Percentiles rank a stretch among this genome's conserved stretches.
phyloP scores from a whole-genome alignment of 176 grass and related monocot genomes.

The Bothriochloa decipiens region DNA sequence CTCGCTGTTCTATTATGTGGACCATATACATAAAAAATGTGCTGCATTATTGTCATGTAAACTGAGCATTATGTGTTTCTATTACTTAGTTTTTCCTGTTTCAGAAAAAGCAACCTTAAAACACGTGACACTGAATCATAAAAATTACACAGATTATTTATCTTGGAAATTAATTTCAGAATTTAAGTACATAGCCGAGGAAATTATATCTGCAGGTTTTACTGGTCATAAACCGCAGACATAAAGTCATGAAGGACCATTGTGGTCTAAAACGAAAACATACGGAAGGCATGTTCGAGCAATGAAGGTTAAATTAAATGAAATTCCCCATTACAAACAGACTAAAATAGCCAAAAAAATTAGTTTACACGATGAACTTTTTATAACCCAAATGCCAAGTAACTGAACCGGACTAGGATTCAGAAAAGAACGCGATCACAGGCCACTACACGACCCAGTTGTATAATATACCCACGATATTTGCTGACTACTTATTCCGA shows the following conservation, averaged over 20 bases:
- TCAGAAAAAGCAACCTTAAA: too few species aligned
- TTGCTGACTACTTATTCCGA: constrained; percentile 52
- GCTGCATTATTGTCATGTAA: too few species aligned
- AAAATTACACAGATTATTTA: neutral
- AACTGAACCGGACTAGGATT: neutral
- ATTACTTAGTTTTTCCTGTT: too few species aligned
- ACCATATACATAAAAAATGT: too few species aligned
- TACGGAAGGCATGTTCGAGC: neutral
- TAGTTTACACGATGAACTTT: constrained; percentile 41
- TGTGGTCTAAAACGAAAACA: neutral
- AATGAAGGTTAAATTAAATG: neutral
- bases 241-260: neutral
- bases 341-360: constrained; percentile 25
- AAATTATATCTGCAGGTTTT: neutral
- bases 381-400: constrained; percentile 5
- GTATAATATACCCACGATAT: constrained; percentile 40
- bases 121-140: too few species aligned
- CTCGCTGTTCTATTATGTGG: too few species aligned
- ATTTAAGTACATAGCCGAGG: too few species aligned
- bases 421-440: constrained; percentile 25
- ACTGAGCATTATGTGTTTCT: too few species aligned
- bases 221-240: neutral
- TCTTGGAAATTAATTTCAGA: neutral
- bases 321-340: constrained; percentile 2
- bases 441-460: constrained; percentile 14